phyloP scores from a whole-genome alignment of 2,329 filamentous ascomycete species.

The Cladophialophora psammophila region DNA sequence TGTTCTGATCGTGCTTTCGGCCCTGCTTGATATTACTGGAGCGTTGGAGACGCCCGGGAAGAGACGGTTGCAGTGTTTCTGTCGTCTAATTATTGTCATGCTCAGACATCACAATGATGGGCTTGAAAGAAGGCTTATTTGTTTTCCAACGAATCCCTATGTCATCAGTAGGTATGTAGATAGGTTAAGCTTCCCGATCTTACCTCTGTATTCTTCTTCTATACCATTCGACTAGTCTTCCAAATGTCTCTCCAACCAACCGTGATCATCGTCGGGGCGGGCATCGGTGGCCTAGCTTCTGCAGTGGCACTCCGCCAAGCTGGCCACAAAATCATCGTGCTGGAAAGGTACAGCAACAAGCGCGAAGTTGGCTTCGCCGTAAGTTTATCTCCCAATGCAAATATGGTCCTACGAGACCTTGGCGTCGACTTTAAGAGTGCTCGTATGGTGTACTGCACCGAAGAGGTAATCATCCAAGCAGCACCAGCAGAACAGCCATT shows the following conservation, averaged over 20 bases:
- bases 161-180: background rate
- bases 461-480: conserved; percentile 11
- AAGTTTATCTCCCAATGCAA: conserved; percentile 7
- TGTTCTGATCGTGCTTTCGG: background rate
- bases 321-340: conserved; percentile 55
- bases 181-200: background rate
- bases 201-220: background rate
- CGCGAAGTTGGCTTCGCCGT: conserved; percentile 15
- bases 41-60: background rate
- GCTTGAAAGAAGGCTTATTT: background rate
- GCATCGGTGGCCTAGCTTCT: conserved; percentile 46
- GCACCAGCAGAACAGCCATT: background rate
- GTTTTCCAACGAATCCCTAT: background rate
- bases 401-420: conserved; percentile 10
- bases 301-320: conserved; percentile 60
- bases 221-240: background rate
- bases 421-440: conserved; percentile 18
- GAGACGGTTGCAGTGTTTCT: background rate
- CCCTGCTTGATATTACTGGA: background rate
- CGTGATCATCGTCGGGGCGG: conserved; percentile 47
- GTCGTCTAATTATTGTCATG: background rate
- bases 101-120: background rate
- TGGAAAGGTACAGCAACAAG: conserved; percentile 2
- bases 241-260: conserved; percentile 33
- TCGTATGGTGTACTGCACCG: conserved; percentile 4